Evolutionary conservation across 108 stramenopile genomes (phyloP), one percentile per base, ranked within the genome.

Genomic region (Skeletonema menzelii): DNA sequence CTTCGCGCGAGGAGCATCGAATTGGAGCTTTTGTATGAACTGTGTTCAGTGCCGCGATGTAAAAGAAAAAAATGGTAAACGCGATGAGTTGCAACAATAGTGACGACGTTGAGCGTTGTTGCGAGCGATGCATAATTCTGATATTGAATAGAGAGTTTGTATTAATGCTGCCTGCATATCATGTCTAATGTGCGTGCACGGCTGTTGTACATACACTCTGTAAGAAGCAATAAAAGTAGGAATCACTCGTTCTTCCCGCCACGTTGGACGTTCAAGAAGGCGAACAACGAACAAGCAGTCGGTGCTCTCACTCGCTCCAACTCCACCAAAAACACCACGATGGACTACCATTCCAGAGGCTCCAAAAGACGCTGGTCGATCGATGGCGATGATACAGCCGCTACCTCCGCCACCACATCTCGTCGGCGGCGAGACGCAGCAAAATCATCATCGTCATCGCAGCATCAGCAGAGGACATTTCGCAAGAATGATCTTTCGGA

Each of bases 1-100:
- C 76, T 31, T 70, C 58, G 1, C 65, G 69, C 15, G 76, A 77
- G 47, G 69, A 66, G 69, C 67, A 77, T 49, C 49, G 49, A 7
- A 49, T 49, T 20, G 22, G 22, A 22, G 6, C 8, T n/a, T n/a
- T n/a, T 2, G 8, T 24, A 49, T 3, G 20, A 49, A 19, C 49
- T n/a, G 49, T 14, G 22, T 2, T 0, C 8, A 49, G 20, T 24
- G 20, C 49, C 49, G 49, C 14, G 5, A 22, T 24, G 49, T 2
- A 42, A 42, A 42, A 15, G 2, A 42, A 14, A 4, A 42, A 42
- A 15, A 2, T 42, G 40, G 15, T 2, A 15, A 42, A 15, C n/a
- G 40, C 2, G 40, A 42, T n/a, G 15, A 42, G 40, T 15, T 42
- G 40, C 14, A 42, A 2, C 14, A 42, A 15, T 4, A 42, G 13